These are phyloP conservation scores for Fragaria nilgerrensis DNA, from an alignment of 306 rosid genomes.

Conservation along the genomic window DNA sequence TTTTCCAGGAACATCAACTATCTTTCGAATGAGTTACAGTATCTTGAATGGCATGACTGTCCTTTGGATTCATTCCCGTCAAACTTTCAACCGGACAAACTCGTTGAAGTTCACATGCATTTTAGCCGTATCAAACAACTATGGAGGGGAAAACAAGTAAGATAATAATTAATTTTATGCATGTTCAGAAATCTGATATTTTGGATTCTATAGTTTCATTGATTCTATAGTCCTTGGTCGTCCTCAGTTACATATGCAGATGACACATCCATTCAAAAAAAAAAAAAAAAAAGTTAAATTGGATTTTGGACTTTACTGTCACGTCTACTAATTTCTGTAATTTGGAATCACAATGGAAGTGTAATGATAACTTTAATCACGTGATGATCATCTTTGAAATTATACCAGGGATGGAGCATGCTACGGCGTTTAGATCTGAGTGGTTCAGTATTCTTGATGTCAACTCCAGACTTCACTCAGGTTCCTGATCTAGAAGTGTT, in stretches of 20 bases:
- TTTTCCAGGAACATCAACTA: neutral
- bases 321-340: neutral
- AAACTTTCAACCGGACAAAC: neutral
- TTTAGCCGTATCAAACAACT: neutral
- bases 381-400: neutral
- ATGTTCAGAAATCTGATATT: neutral
- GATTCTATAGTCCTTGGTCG: neutral
- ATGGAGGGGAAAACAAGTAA: neutral
- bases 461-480: neutral
- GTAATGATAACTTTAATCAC: neutral
- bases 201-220: neutral
- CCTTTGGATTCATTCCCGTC: neutral
- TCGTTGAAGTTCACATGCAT: neutral
- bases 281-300: neutral
- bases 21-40: neutral
- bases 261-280: neutral
- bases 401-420: neutral
- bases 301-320: neutral
- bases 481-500: constrained; percentile 9
- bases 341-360: neutral
- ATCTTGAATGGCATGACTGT: neutral
- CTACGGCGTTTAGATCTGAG: neutral
- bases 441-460: neutral
- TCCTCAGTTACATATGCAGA: too few relatives aligned
- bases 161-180: neutral